Base-by-base conservation (phyloP, 805 yeast species). In the Ogataea paraovalis region DNA sequence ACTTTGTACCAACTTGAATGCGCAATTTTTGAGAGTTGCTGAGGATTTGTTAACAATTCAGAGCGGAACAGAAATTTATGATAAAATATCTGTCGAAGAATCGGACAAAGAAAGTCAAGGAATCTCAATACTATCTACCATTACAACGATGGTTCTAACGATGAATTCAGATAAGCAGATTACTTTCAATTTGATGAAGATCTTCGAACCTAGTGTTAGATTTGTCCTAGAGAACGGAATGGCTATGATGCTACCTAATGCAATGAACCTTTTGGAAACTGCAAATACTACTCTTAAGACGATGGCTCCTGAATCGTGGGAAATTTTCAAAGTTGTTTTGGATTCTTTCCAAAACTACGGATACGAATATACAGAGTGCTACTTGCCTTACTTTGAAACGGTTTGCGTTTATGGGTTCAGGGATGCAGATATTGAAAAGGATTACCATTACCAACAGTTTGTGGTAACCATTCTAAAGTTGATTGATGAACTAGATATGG, bases 71-170 rank as follows among this genome's bases (percentile, higher is more conserved):
- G 34, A 43, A 9, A 25, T n/a, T 13, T 74, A 73, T 33, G 76
- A 71, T 45, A 66, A 67, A 44, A 45, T 30, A 7, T 42, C 46
- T 39, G 38, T 44, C n/a, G 67, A 62, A 5, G 68, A 62, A 25
- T 75, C 79, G 13, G 96, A 87, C 50, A 90, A 89, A 65, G 81
- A 83, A 39, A 79, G 82, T 76, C 89, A 96, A 19, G 96, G 91
- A 0, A 68, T 83, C 19, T 96, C 96, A 13, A 76, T 90, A 30
- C 65, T 92, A 53, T 84, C 83, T 55, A 91, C 97, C 2, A 77
- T 91, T 69, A 79, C 85, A 28, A 88, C 97, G 0, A 83, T 92
- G 45, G 68, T 92, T 37, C 67, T 87, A 43, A 83, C 96, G 4
- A 81, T 91, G 69, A 96, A 88, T 58, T 83, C 83, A 56, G 82